Evolutionary conservation across 306 rosid species (phyloP), one percentile per base, ranked within the genome.

Genomic region (Hylodesmum podocarpum): DNA sequence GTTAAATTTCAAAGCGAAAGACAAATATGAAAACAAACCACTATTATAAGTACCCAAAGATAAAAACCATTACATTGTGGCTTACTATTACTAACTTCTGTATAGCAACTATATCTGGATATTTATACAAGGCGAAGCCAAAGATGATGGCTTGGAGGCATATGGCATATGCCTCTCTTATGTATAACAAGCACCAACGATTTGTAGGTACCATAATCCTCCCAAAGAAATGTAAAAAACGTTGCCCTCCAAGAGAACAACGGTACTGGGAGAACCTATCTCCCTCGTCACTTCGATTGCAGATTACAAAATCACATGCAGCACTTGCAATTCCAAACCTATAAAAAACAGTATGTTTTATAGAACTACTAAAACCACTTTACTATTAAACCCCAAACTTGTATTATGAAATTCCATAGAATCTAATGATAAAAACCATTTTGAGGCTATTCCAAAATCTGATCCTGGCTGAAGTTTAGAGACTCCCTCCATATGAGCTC

Each of bases 401-500:
- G 83, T 55, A 71, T 66, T 34, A 77, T 22, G 65, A 70, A 76
- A 64, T 34, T 43, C 82, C 69, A 77, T 18, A 64, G 64, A 71
- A 67, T 69, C 34, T 41, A 72, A 40, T 28, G 71, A 55, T 44
- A 0, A 36, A 28, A 13, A 57, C 55, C 58, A 77, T 44, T 65
- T 31, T 46, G 10, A 18, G 53, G 21, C 68, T 78, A 78, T 61
- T 83, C 74, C 28, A 13, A 66, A 19, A 51, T 61, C 69, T 50
- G 57, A 27, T 39, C 83, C 68, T 51, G 69, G 55, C 68, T 15
- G 74, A 83, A 67, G 70, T 67, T 73, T 73, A 89, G 81, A 72
- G 96, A 85, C 81, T 92, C 98, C 64, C 64, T 82, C 98, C 98
- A 95, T 85, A 92, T 85, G 70, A 95, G 96, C 68, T 92, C 96